phyloP scores from a whole-genome alignment of 2,329 filamentous ascomycete genomes.

The Diaporthe velutina region DNA sequence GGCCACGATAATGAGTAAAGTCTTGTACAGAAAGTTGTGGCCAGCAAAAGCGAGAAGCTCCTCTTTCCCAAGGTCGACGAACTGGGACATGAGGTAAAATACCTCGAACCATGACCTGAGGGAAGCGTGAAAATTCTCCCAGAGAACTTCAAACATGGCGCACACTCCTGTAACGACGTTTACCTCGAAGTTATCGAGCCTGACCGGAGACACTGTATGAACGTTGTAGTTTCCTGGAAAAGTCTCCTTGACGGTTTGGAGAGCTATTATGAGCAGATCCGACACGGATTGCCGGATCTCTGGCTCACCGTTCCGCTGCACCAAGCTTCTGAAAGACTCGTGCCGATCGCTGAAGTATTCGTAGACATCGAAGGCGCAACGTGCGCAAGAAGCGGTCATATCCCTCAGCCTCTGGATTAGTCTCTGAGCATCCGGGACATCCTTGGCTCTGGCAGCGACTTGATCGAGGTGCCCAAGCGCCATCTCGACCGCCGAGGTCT shows the following conservation, averaged over 20 bases:
- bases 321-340: slow-evolving; percentile 72
- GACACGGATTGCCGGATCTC: slow-evolving; percentile 67
- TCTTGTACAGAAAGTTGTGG: slow-evolving; percentile 69
- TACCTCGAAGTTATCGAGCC: slow-evolving; percentile 47
- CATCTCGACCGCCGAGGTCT: slow-evolving; percentile 66
- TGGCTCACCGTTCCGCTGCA: slow-evolving; percentile 71
- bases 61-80: slow-evolving; percentile 71
- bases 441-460: slow-evolving; percentile 78
- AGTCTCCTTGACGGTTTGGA: slow-evolving; percentile 64
- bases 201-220: neutral
- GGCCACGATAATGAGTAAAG: slow-evolving; percentile 72
- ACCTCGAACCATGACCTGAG: slow-evolving; percentile 82
- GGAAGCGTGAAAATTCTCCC: slow-evolving; percentile 71
- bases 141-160: slow-evolving; percentile 67
- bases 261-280: slow-evolving; percentile 63
- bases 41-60: slow-evolving; percentile 73
- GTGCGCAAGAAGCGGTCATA: slow-evolving; percentile 62
- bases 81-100: slow-evolving; percentile 77
- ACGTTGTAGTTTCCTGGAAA: slow-evolving; percentile 62
- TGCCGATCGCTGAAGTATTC: slow-evolving; percentile 70
- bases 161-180: slow-evolving; percentile 57
- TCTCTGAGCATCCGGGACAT: slow-evolving; percentile 71
- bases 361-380: slow-evolving; percentile 71
- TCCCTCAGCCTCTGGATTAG: slow-evolving; percentile 59
- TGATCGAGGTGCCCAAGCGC: slow-evolving; percentile 79